Evolutionary conservation across 2,329 filamentous ascomycete species (phyloP), one percentile per base, ranked within the genome.

Genomic region (Alternaria atra): DNA sequence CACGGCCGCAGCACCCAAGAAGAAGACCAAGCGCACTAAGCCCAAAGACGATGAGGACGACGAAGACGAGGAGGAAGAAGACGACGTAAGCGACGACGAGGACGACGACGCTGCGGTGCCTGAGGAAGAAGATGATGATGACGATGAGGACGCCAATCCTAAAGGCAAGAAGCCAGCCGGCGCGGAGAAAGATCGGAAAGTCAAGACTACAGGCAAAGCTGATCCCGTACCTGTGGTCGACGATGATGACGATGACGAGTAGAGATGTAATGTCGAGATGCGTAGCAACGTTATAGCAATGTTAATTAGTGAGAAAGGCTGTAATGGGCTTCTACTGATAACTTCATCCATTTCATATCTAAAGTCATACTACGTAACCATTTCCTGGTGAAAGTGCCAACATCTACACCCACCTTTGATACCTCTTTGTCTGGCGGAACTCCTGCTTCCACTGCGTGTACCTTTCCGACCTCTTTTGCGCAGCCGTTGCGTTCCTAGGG

Each of bases 91-190:
- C 39, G 60, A 48, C 12, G 48, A 60, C 4, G 59, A n/a, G n/a
- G n/a, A 61, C 2, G 59, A 58, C 10, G 55, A 58, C 9, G 59
- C 37, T 10, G 53, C 53, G 13, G 58, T 37, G n/a, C 48, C 54
- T 27, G 70, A 74, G 5, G 75, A 77, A 23, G 73, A 70, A 2
- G 69, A 74, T 10, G 72, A 78, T 32, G 68, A 75, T 8, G 72
- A 72, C 8, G 68, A 73, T 7, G 71, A 78, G 44, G 68, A 75
- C 20, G 75, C 78, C 51, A 80, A 73, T 39, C 67, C 70, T 37
- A 67, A 72, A 63, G 64, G 79, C 55, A 73, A 83, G 70, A 78
- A 77, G 70, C 67, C 72, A 37, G 70, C 75, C 37, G 72, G 70
- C 35, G 71, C 70, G 25, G 73, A 76, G 61, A 77, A 77, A 60